phyloP scores from a whole-genome alignment of 148 eudicot species.

The Pharnaceum exiguum region DNA sequence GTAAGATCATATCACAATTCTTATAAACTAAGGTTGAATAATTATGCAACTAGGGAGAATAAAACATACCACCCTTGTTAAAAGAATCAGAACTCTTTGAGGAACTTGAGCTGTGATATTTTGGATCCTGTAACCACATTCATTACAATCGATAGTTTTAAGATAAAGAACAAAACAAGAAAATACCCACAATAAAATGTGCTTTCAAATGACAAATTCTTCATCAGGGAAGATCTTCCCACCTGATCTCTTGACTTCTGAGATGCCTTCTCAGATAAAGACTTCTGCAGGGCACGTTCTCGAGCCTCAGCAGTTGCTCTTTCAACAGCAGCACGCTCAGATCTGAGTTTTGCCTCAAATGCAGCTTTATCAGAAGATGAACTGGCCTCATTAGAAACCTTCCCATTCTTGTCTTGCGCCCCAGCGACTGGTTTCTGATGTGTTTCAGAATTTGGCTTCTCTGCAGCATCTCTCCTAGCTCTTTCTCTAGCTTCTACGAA shows the following conservation, averaged over 20 bases:
- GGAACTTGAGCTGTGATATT: conserved; percentile 30
- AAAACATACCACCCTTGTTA: conserved; percentile 24
- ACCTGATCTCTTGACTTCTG: conserved; percentile 35
- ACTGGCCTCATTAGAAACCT: conserved; percentile 38
- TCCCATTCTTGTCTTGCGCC: conserved; percentile 54
- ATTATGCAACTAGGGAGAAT: background rate
- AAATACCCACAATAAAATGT: background rate
- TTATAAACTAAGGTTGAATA: background rate
- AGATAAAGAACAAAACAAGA: conserved; percentile 1
- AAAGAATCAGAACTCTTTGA: conserved; percentile 22
- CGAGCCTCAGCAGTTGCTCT: conserved; percentile 95
- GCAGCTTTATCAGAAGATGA: conserved; percentile 57
- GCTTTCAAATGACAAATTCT: conserved; percentile 28
- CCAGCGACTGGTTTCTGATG: conserved; percentile 52
- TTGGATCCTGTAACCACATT: conserved; percentile 48
- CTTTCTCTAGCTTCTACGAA: conserved; percentile 79
- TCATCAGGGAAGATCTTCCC: conserved; percentile 31
- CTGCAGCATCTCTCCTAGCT: conserved; percentile 85
- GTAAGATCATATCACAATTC: background rate
- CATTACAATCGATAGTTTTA: conserved; percentile 4
- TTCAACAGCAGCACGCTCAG: conserved; percentile 97
- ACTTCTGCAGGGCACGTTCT: conserved; percentile 87
- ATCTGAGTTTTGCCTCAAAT: conserved; percentile 63
- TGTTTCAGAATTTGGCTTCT: conserved; percentile 66
- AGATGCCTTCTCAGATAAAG: conserved; percentile 60